A percentile compares a stretch with the other conserved stretches of the same genome.
Evolutionary conservation across 192 early-diverging fungal species (phyloP).

Genomic region (Coemansia sp.): DNA sequence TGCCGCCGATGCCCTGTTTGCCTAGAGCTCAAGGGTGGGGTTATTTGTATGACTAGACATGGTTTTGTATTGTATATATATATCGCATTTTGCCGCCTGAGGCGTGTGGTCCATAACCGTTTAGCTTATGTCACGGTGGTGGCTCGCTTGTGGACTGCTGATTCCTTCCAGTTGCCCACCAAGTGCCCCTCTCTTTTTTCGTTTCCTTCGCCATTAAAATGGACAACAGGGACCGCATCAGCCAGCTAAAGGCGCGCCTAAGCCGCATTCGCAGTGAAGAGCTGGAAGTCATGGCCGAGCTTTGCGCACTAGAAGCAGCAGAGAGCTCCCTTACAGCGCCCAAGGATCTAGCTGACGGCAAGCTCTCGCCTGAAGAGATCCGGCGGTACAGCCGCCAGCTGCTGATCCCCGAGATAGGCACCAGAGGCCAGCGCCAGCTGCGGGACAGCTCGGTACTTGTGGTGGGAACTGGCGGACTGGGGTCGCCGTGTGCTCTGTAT

Average conservation of each 20-base stretch:
- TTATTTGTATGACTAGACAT: background rate
- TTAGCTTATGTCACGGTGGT: too few species aligned
- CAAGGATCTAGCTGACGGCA: background rate
- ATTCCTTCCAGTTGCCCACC: background rate
- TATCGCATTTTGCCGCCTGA: background rate
- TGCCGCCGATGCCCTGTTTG: background rate
- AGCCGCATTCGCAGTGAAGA: slow-evolving; percentile 31
- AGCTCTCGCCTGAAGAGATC: slow-evolving; percentile 69
- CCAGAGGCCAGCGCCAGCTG: slow-evolving; percentile 72
- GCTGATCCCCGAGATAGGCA: slow-evolving; percentile 72
- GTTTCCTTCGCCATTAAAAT: background rate
- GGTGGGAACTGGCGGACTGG: slow-evolving; percentile 94
- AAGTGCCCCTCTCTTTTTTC: background rate
- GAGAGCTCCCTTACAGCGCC: background rate
- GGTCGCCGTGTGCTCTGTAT: slow-evolving; percentile 83
- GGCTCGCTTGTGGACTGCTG: background rate
- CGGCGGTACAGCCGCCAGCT: slow-evolving; percentile 83
- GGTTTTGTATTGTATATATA: background rate
- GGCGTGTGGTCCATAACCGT: background rate
- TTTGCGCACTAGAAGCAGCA: slow-evolving; percentile 28
- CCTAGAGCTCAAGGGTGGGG: background rate
- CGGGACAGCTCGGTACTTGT: slow-evolving; percentile 74
- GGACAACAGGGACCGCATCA: slow-evolving; percentile 1
- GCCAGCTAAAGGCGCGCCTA: slow-evolving; percentile 20
- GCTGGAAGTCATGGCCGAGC: slow-evolving; percentile 37